A percentile compares a stretch with the other conserved stretches of the same genome.
phyloP scores from a whole-genome alignment of 1,284 basidiomycete species.

The Moesziomyces parantarcticus region DNA sequence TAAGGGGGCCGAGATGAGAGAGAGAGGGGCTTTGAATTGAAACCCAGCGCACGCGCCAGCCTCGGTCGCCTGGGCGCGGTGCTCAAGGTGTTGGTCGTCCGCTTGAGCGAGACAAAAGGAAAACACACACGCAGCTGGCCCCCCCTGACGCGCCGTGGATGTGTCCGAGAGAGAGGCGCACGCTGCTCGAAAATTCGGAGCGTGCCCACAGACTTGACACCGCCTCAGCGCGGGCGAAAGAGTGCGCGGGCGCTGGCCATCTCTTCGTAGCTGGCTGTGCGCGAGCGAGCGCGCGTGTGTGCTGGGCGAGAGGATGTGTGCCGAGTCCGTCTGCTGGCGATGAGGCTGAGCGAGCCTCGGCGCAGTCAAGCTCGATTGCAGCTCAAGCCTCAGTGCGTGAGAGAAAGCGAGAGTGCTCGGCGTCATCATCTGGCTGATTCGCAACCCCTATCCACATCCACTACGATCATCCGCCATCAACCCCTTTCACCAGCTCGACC shows the following conservation, averaged over 20 bases:
- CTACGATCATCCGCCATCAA: conserved; percentile 16
- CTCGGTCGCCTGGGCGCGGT: neutral
- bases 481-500: neutral
- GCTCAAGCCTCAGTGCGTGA: too few species aligned
- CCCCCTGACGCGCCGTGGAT: neutral
- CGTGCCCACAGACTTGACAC: neutral
- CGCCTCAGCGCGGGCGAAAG: neutral
- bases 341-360: neutral
- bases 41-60: conserved; percentile 16
- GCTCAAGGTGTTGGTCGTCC: neutral
- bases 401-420: neutral
- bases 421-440: neutral
- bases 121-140: neutral
- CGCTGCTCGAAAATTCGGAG: neutral
- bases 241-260: too few species aligned
- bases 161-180: conserved; percentile 5
- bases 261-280: too few species aligned
- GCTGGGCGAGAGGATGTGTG: too few species aligned
- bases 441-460: conserved; percentile 2
- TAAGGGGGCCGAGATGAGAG: neutral
- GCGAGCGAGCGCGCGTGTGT: too few species aligned
- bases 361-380: neutral
- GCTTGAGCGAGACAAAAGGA: neutral
- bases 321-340: too few species aligned
- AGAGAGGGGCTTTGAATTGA: conserved; percentile 12